Evolutionary conservation across 345 rosid species (phyloP).

Genomic region (Lepidium sativum): DNA sequence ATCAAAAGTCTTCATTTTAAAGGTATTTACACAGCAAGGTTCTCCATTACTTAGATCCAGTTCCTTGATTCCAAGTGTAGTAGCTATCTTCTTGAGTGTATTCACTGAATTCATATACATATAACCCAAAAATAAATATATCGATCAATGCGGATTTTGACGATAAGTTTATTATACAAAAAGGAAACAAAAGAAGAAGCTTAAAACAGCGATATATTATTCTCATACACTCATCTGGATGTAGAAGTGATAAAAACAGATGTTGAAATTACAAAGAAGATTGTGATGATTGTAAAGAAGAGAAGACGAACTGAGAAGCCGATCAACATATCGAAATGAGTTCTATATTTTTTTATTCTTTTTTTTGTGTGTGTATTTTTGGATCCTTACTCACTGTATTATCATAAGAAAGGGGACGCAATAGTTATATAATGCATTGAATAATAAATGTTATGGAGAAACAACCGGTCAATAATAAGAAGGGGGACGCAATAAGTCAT

Average conservation of each 20-base stretch:
- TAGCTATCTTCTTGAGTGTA: background rate
- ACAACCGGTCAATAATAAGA: background rate
- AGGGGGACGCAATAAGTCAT: no score
- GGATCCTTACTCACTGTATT: background rate
- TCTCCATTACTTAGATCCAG: background rate
- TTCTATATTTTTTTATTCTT: background rate
- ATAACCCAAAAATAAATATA: background rate
- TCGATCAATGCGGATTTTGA: no score
- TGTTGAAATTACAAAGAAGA: background rate
- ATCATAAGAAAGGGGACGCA: background rate
- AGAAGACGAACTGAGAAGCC: background rate
- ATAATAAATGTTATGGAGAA: background rate
- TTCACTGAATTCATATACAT: background rate
- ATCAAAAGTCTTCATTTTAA: background rate
- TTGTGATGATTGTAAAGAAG: background rate
- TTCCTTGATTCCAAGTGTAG: background rate
- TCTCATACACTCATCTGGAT: conserved; percentile 7
- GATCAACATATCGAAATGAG: background rate
- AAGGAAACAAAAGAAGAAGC: no score
- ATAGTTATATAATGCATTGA: background rate
- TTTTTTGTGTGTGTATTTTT: background rate
- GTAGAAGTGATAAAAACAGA: background rate
- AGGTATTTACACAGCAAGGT: background rate
- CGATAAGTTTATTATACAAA: no score
- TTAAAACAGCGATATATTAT: background rate